Base-by-base conservation (phyloP, 306 rosid genomes). In the Pterocarpus santalinus region DNA sequence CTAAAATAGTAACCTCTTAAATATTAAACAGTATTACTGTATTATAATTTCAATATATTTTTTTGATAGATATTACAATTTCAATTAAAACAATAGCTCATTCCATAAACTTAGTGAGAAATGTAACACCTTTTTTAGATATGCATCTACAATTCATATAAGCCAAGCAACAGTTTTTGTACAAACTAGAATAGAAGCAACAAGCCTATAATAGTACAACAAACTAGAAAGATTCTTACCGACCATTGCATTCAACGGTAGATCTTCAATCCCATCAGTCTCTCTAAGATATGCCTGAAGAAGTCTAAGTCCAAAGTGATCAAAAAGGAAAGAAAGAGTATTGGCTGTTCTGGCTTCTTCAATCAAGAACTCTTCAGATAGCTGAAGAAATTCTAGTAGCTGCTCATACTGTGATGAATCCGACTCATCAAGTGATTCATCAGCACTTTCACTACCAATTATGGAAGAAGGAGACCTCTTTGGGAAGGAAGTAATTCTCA, bases 161-260 rank as follows among this genome's bases (percentile, higher is more conserved):
- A 62, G n/a, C 66, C 30, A 65, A 3, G 62, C 5, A 80, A 62
- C n/a, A n/a, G 2, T 11, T 49, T 68, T 41, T 60, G 43, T 13
- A 30, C 49, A 44, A 63, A 34, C 30, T 71, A 77, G 58, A 39
- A 77, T 7, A 77, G 5, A 77, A 51, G 34, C 73, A 5, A 75
- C 60, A 64, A 49, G 28, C 28, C 28, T 22, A 22, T 1, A 60
- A 51, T 8, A 58, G 3, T 69, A 46, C 74, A 79, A 72, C 58
- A 78, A 69, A 61, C 65, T 33, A 68, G 67, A 32, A 85, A 85
- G 84, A 69, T 89, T 51, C 99, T 93, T 96, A 96, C 98, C 99
- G 85, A 96, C 99, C 99, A 86, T 96, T 93, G 97, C 86, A 96
- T 92, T 96, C 82, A 96, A 66, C 77, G 99, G 98, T 30, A 88